Conservation (phyloP, 2,329 filamentous ascomycete genomes). For the Aspergillus ochraceoroseus region DNA sequence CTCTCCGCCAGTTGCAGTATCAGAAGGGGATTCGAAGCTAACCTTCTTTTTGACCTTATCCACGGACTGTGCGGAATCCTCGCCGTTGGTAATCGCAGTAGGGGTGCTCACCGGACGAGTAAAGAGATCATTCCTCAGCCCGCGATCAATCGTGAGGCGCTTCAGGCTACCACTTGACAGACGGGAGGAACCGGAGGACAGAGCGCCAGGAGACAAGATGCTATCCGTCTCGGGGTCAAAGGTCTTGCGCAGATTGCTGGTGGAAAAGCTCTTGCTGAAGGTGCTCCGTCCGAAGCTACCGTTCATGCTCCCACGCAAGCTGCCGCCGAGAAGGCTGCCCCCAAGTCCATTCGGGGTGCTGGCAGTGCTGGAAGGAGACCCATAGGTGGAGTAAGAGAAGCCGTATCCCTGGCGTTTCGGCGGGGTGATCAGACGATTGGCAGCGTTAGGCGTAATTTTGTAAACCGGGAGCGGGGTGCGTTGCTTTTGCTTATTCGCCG, state of each 20-base stretch:
- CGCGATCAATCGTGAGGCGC: slow-evolving; percentile 86
- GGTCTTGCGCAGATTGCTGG: slow-evolving; percentile 75
- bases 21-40: slow-evolving; percentile 67
- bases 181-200: slow-evolving; percentile 64
- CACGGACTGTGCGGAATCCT: slow-evolving; percentile 36
- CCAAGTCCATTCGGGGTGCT: slow-evolving; percentile 66
- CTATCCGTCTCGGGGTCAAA: slow-evolving; percentile 74
- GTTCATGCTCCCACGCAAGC: slow-evolving; percentile 36
- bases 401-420: slow-evolving; percentile 78
- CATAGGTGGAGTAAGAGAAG: slow-evolving; percentile 89
- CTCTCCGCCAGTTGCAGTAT: slow-evolving; percentile 43
- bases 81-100: slow-evolving; percentile 35
- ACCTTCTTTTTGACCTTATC: slow-evolving; percentile 67
- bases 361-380: slow-evolving; percentile 66
- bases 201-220: slow-evolving; percentile 77
- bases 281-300: slow-evolving; percentile 60
- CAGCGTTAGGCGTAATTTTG: slow-evolving; percentile 76
- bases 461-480: slow-evolving; percentile 77
- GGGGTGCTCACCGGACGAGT: slow-evolving; percentile 38
- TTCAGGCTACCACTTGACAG: slow-evolving; percentile 70
- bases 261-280: slow-evolving; percentile 81
- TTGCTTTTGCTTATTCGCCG: slow-evolving; percentile 69
- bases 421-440: slow-evolving; percentile 74
- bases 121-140: slow-evolving; percentile 65
- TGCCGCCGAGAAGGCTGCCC: slow-evolving; percentile 56